A percentile compares a stretch with the other conserved stretches of the same genome.
Conservation (phyloP, 2,329 filamentous ascomycete species). For the Fusarium globosum region DNA sequence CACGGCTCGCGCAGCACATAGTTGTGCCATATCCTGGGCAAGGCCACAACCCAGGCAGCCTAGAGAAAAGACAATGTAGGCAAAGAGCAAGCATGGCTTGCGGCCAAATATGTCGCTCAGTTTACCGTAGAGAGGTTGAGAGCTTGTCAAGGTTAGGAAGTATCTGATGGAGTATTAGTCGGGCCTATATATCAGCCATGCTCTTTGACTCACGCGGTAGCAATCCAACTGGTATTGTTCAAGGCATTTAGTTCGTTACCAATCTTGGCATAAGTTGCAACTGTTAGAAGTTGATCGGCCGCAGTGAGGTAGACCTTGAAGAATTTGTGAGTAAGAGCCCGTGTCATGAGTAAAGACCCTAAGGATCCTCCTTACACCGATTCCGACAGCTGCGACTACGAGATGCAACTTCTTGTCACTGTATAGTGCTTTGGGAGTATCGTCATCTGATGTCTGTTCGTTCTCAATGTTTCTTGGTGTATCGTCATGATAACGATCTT, state of each 20-base stretch:
- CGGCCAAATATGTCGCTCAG: slow-evolving; percentile 77
- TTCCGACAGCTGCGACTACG: slow-evolving; percentile 52
- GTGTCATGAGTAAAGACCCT: no score
- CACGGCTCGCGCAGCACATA: slow-evolving; percentile 70
- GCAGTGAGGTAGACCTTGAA: slow-evolving; percentile 75
- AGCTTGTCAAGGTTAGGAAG: slow-evolving; percentile 78
- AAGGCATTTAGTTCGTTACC: slow-evolving; percentile 80
- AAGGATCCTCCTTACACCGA: slow-evolving; percentile 46
- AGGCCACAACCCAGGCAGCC: slow-evolving; percentile 73
- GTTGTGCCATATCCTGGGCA: slow-evolving; percentile 70
- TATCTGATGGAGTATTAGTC: slow-evolving; percentile 59
- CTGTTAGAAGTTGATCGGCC: slow-evolving; percentile 80
- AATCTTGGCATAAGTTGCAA: slow-evolving; percentile 82
- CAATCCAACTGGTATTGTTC: slow-evolving; percentile 81
- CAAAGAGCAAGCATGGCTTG: slow-evolving; percentile 72
- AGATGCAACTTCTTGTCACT: slow-evolving; percentile 52
- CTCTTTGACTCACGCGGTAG: slow-evolving; percentile 54
- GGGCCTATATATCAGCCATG: background rate
- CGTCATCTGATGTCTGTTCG: background rate
- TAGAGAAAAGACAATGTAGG: slow-evolving; percentile 72
- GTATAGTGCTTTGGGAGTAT: slow-evolving; percentile 7
- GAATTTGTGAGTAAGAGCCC: slow-evolving; percentile 1
- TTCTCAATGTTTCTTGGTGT: slow-evolving; percentile 26
- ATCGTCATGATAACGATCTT: background rate
- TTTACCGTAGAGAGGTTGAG: slow-evolving; percentile 80